phyloP scores from a whole-genome alignment of 169 alveolate species.

The Babesia caballi region DNA sequence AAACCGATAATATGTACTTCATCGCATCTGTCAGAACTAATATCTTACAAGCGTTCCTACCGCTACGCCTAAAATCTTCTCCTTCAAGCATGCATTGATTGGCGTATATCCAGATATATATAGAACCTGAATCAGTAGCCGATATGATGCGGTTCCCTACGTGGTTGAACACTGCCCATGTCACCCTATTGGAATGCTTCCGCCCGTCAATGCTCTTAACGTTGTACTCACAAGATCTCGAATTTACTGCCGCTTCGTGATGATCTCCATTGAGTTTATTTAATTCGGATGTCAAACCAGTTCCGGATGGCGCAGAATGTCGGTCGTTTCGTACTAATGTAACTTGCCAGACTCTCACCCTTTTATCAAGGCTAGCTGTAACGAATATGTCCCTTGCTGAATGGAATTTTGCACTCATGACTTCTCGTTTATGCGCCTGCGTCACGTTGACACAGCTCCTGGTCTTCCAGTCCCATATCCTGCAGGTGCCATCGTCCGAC shows the following conservation, averaged over 20 bases:
- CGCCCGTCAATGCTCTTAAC: constrained; percentile 65
- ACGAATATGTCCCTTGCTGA: constrained; percentile 88
- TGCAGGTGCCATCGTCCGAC: constrained; percentile 93
- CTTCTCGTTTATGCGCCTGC: constrained; percentile 96
- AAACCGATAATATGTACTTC: constrained; percentile 81
- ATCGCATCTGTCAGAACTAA: constrained; percentile 89
- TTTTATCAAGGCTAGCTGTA: constrained; percentile 91
- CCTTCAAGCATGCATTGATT: constrained; percentile 90
- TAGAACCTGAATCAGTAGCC: constrained; percentile 92
- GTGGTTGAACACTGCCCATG: constrained; percentile 93
- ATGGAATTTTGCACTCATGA: constrained; percentile 95
- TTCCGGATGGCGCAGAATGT: constrained; percentile 32
- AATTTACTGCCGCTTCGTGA: too few relatives aligned
- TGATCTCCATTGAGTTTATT: too few relatives aligned
- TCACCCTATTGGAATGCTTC: constrained; percentile 92
- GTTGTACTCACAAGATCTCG: too few relatives aligned
- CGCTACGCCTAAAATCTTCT: constrained; percentile 92
- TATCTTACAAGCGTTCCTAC: constrained; percentile 90
- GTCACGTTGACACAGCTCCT: constrained; percentile 83
- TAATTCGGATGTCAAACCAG: too few relatives aligned
- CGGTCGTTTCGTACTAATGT: constrained; percentile 88
- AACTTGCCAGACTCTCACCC: constrained; percentile 95
- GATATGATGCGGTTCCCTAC: constrained; percentile 85
- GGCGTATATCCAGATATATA: constrained; percentile 91
- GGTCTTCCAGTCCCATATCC: constrained; percentile 97